These are phyloP conservation scores for Nitzschia palea DNA, from an alignment of 108 stramenopile genomes.

Conservation along the genomic window DNA sequence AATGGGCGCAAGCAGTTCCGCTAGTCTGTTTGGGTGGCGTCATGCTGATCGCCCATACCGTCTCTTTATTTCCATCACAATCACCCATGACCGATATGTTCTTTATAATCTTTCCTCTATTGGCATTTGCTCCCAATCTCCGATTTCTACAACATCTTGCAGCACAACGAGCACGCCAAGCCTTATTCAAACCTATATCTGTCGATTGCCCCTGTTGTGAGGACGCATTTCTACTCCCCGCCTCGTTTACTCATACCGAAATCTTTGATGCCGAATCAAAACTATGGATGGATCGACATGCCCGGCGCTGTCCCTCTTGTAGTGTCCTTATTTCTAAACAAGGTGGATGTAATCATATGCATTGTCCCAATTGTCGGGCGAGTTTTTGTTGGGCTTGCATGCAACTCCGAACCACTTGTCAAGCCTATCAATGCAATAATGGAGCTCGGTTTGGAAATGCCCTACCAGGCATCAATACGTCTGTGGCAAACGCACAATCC, in stretches of 20 bases:
- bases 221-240: conserved; percentile 49
- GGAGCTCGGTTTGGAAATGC: conserved; percentile 67
- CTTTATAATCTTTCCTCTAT: conserved; percentile 12
- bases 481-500: background rate
- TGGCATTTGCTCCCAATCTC: background rate
- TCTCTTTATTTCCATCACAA: conserved; percentile 11
- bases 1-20: background rate
- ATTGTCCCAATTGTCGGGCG: conserved; percentile 49
- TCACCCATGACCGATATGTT: conserved; percentile 20
- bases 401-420: conserved; percentile 41
- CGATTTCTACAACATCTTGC: background rate
- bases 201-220: conserved; percentile 70
- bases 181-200: conserved; percentile 43
- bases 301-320: conserved; percentile 43
- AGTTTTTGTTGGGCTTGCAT: conserved; percentile 77
- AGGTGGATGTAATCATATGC: conserved; percentile 44
- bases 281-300: conserved; percentile 46
- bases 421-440: conserved; percentile 50
- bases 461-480: background rate
- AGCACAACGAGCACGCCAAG: conserved; percentile 33
- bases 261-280: conserved; percentile 44
- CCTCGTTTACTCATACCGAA: conserved; percentile 28
- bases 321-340: conserved; percentile 32
- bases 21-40: conserved; percentile 16
- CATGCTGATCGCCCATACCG: conserved; percentile 23